phyloP scores from a whole-genome alignment of 441 rosid species.

The Biscutella laevigata region DNA sequence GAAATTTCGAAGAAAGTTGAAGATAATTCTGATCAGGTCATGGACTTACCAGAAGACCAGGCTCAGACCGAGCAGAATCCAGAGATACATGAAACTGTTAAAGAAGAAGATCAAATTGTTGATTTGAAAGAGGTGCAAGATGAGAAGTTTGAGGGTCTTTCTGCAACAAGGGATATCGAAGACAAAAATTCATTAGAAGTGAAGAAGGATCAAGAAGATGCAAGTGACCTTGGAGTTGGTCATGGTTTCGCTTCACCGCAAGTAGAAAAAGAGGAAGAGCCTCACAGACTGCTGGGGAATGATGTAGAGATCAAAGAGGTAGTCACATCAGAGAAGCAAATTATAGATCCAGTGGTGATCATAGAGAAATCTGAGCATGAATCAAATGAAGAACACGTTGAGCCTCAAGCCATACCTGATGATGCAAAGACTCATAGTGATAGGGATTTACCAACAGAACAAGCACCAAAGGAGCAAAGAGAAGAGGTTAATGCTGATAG shows the following conservation, averaged over 20 bases:
- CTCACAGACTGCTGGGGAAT: neutral
- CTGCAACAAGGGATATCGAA: neutral
- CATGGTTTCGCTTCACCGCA: slow-evolving; percentile 6
- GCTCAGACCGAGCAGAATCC: neutral
- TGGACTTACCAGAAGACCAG: slow-evolving; percentile 10
- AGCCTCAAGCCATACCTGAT: neutral
- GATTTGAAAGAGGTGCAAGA: slow-evolving; percentile 5
- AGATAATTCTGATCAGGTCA: neutral
- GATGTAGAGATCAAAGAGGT: slow-evolving; percentile 4
- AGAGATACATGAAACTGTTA: slow-evolving; percentile 6
- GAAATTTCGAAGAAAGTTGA: slow-evolving; percentile 12
- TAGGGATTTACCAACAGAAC: slow-evolving; percentile 12
- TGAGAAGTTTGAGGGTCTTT: slow-evolving; percentile 1
- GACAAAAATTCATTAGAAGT: neutral
- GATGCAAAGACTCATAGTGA: slow-evolving; percentile 3
- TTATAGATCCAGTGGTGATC: neutral
- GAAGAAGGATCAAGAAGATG: slow-evolving; percentile 17
- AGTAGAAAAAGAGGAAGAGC: slow-evolving; percentile 17
- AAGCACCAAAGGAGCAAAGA: slow-evolving; percentile 5
- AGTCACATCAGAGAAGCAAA: slow-evolving; percentile 4
- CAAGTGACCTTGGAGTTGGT: neutral
- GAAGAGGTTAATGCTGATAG: slow-evolving; percentile 17
- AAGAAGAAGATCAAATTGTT: slow-evolving; percentile 1
- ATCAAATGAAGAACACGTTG: slow-evolving; percentile 7
- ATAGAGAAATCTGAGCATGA: neutral